phyloP scores from a whole-genome alignment of 192 early-diverging fungal genomes.

The Entomortierella chlamydospora region DNA sequence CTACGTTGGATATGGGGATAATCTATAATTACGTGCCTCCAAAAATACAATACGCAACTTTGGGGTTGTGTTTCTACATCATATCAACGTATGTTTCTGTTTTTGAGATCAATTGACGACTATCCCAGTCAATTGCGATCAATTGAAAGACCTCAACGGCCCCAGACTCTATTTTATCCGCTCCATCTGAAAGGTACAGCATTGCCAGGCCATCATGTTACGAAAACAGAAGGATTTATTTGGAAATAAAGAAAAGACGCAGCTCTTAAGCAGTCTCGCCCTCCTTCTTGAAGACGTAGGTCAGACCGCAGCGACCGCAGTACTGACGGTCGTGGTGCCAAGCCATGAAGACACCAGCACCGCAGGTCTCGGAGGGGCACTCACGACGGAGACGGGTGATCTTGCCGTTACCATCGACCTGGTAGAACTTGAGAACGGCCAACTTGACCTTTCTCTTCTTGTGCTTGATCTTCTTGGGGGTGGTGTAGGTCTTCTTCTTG shows the following conservation, averaged over 20 bases:
- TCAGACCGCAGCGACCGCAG: constrained; percentile 97
- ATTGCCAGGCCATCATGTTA: not conserved
- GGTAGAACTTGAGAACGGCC: constrained; percentile 99
- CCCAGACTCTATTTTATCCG: not conserved
- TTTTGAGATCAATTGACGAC: too few relatives aligned
- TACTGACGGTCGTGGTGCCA: constrained; percentile 98
- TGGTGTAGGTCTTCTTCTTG: constrained; percentile 99
- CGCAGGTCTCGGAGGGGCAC: constrained; percentile 96
- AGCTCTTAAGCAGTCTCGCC: constrained; percentile 56
- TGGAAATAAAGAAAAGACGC: constrained; percentile 32
- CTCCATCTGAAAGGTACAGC: not conserved
- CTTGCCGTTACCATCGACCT: constrained; percentile 98
- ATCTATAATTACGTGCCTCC: too few relatives aligned
- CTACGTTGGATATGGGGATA: too few relatives aligned
- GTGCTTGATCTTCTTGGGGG: constrained; percentile 99
- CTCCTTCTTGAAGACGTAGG: constrained; percentile 94
- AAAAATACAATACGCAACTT: too few relatives aligned
- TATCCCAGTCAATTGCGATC: not conserved
- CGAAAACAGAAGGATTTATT: constrained; percentile 40
- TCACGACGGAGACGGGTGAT: constrained; percentile 99
- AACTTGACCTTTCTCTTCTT: constrained; percentile 99
- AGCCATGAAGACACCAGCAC: constrained; percentile 99
- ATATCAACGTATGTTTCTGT: too few relatives aligned
- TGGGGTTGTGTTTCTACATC: too few relatives aligned
- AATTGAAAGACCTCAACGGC: not conserved